Evolutionary conservation across 345 rosid species (phyloP).

Genomic region (Clausena lansium): DNA sequence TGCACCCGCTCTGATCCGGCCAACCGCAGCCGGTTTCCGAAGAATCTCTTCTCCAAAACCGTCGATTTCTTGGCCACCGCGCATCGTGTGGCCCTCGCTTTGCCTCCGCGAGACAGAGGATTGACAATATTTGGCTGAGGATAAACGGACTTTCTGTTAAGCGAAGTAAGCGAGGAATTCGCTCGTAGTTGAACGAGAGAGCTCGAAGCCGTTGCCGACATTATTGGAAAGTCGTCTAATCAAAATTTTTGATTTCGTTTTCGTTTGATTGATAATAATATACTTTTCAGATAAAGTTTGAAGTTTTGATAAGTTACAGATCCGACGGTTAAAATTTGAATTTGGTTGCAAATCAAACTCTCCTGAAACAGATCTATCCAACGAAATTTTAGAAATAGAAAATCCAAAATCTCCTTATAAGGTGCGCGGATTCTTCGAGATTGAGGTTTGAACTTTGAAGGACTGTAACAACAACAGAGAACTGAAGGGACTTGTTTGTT

Average conservation of each 20-base stretch:
- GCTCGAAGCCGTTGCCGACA: slow-evolving; percentile 49
- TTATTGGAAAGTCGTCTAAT: slow-evolving; percentile 22
- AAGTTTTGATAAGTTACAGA: neutral
- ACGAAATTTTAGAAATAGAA: neutral
- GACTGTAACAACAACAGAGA: neutral
- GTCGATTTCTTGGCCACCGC: slow-evolving; percentile 27
- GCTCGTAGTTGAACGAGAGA: slow-evolving; percentile 40
- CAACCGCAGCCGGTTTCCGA: slow-evolving; percentile 49
- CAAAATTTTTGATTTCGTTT: neutral
- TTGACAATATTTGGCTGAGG: slow-evolving; percentile 38
- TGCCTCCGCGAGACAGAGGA: slow-evolving; percentile 22
- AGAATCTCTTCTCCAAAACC: slow-evolving; percentile 39
- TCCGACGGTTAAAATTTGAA: slow-evolving; percentile 1
- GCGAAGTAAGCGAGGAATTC: slow-evolving; percentile 29
- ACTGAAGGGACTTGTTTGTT: too few species aligned
- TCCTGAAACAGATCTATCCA: slow-evolving; percentile 4
- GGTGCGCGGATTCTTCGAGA: slow-evolving; percentile 39
- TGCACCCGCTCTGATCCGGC: slow-evolving; percentile 57
- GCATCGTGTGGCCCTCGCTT: slow-evolving; percentile 31
- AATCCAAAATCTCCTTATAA: neutral
- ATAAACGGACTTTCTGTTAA: slow-evolving; percentile 21
- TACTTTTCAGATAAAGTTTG: neutral
- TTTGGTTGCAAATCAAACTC: slow-evolving; percentile 1
- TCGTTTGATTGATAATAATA: neutral
- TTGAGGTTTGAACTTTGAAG: slow-evolving; percentile 13